Evolutionary conservation across 768 basidiomycete species (phyloP), one percentile per base, ranked within the genome.

Genomic region (Phylloporus sp.): DNA sequence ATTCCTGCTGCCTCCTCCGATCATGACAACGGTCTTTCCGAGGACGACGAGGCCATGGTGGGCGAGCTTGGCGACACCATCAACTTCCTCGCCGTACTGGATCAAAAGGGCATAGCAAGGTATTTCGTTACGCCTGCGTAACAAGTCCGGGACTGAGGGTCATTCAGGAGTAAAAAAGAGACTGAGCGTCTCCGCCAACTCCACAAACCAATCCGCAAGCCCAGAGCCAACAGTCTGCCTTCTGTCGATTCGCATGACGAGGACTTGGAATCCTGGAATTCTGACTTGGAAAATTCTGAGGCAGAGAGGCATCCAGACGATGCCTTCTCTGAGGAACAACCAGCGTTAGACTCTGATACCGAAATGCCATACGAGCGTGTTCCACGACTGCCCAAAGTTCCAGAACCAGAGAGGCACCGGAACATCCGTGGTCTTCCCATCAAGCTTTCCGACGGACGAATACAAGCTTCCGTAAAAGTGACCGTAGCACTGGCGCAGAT

Each of bases 61-160:
- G 72, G 80, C 49, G 80, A 84, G 58, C 88, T 84, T 59, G 80
- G 86, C 20, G 73, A 73, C 22, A 77, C 81, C 3, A 76, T 77
- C 29, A 72, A 76, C 28, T 97, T 97, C 70, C 70, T 97, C 54
- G 71, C 77, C 28, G 73, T 71, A 20, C 70, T 97, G 48, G 92
- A 97, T 68, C 76, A 79, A 54, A 82, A 81, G 59, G 88, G 82
- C n/a, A 88, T 97, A 51, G 76, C 88, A 55, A 79, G 86, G 95
- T 90, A 62, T 53, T 80, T 70, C 27, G n/a, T 5, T 9, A 32
- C 38, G 13, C 27, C 48, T 16, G 16, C 32, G 39, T 9, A 26
- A 45, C 4, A 23, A n/a, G 27, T 44, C 50, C 36, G 54, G 6
- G 36, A 4, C 50, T 15, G 11, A 52, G 49, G 7, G 58, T 40